These are phyloP conservation scores for Fusarium lateritium DNA, from an alignment of 2,329 filamentous ascomycete genomes.

Conservation along the genomic window DNA sequence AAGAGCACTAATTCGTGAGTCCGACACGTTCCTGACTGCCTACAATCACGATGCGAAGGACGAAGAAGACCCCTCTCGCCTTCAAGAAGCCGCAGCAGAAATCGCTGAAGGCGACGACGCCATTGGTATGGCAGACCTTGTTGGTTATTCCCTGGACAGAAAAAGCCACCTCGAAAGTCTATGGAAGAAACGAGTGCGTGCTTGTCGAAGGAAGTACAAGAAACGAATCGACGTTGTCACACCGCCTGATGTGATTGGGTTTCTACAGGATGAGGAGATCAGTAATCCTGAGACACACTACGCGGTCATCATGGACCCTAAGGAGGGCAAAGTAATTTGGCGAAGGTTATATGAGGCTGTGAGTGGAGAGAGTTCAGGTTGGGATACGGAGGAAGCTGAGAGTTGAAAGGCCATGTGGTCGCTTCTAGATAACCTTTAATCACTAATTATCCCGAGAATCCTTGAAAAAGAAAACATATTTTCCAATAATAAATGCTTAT, in stretches of 20 bases:
- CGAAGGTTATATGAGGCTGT: conserved; percentile 13
- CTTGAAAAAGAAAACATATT: too few species aligned
- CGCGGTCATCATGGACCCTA: conserved; percentile 62
- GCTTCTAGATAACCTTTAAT: too few species aligned
- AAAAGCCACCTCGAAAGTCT: conserved; percentile 42
- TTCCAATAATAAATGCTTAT: not conserved
- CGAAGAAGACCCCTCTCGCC: conserved; percentile 37
- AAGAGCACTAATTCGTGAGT: conserved; percentile 36
- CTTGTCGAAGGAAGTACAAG: conserved; percentile 4
- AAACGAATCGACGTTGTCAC: conserved; percentile 18
- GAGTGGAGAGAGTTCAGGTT: not conserved
- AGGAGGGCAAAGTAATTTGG: conserved; percentile 56
- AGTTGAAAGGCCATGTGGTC: too few species aligned
- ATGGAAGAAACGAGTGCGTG: conserved; percentile 28
- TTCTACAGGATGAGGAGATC: conserved; percentile 48
- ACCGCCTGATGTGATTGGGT: conserved; percentile 41
- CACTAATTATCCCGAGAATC: too few species aligned
- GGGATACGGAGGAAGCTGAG: too few species aligned
- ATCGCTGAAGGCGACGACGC: conserved; percentile 11
- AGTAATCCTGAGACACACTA: conserved; percentile 53
- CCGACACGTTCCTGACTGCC: conserved; percentile 45
- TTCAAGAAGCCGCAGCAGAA: conserved; percentile 21
- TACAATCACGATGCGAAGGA: conserved; percentile 50
- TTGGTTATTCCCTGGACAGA: conserved; percentile 43
- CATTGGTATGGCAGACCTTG: conserved; percentile 45